phyloP scores from a whole-genome alignment of 305 asterid genomes.

The Fraxinus velutina region DNA sequence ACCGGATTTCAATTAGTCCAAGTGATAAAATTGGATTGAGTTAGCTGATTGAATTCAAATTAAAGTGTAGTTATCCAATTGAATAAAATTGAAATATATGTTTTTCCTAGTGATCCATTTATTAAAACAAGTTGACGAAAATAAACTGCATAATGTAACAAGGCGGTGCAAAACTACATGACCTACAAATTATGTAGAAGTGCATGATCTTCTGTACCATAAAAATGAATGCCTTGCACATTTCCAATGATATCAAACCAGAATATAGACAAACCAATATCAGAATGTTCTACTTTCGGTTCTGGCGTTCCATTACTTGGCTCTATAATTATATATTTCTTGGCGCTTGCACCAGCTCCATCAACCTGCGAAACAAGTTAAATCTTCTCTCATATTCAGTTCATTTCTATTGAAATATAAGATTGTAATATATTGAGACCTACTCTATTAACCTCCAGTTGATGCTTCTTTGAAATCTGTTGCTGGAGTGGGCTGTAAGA shows the following conservation, averaged over 20 bases:
- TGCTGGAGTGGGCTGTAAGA: not conserved
- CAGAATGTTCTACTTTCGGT: not conserved
- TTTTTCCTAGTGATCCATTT: not conserved
- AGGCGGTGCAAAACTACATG: no score
- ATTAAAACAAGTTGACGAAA: no score
- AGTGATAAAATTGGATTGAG: not conserved
- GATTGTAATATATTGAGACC: not conserved
- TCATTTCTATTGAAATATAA: not conserved
- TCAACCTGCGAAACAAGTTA: not conserved
- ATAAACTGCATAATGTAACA: no score
- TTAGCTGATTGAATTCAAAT: not conserved
- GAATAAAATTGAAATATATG: not conserved
- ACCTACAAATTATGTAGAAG: no score
- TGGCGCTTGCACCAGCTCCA: not conserved
- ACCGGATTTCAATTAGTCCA: not conserved
- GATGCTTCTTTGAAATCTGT: not conserved
- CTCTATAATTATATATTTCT: not conserved
- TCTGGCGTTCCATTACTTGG: not conserved
- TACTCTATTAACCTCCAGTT: not conserved
- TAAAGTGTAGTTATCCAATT: not conserved
- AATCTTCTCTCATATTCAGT: not conserved
- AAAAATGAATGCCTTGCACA: not conserved
- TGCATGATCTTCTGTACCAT: not conserved
- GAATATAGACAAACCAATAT: not conserved
- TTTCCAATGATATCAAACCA: not conserved